Percentiles rank a stretch among this genome's conserved stretches.
phyloP scores from a whole-genome alignment of 768 basidiomycete species.

The Clitopilus passeckerianus region DNA sequence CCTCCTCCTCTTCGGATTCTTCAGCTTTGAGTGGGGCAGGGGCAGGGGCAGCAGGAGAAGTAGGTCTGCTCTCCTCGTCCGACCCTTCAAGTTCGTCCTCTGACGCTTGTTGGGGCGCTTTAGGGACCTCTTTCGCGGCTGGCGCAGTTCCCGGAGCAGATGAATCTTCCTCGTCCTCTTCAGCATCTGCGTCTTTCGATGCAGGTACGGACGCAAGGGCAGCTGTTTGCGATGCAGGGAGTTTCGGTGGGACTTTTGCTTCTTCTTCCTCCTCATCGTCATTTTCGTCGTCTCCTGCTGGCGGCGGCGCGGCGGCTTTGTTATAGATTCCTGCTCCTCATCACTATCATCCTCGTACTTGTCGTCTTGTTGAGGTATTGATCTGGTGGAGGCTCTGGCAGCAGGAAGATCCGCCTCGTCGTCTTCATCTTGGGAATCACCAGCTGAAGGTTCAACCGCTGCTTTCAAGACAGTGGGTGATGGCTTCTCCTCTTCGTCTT shows the following conservation, averaged over 20 bases:
- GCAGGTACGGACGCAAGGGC: neutral
- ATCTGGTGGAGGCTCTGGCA: neutral
- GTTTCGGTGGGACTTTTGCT: neutral
- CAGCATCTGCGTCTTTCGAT: neutral
- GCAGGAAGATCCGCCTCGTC: constrained; percentile 5
- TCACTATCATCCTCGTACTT: constrained; percentile 11
- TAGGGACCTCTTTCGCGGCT: too few relatives aligned
- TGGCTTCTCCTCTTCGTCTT: constrained; percentile 5
- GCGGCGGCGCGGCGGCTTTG: neutral
- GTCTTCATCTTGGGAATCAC: constrained; percentile 2
- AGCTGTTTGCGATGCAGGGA: neutral
- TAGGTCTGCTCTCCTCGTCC: too few relatives aligned
- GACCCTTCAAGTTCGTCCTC: too few relatives aligned
- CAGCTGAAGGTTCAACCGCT: neutral
- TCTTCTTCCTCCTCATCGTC: constrained; percentile 8
- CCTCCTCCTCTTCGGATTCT: too few relatives aligned
- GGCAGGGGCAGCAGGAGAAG: too few relatives aligned
- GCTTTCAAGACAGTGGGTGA: neutral
- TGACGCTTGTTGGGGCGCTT: too few relatives aligned
- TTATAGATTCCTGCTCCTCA: constrained; percentile 3
- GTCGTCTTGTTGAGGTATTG: neutral
- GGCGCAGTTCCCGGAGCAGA: too few relatives aligned
- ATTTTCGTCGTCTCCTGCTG: neutral
- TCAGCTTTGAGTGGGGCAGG: too few relatives aligned
- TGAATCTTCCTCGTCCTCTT: neutral